Conservation (phyloP, 495 filamentous ascomycete species). For the Trichocladium antarcticum region DNA sequence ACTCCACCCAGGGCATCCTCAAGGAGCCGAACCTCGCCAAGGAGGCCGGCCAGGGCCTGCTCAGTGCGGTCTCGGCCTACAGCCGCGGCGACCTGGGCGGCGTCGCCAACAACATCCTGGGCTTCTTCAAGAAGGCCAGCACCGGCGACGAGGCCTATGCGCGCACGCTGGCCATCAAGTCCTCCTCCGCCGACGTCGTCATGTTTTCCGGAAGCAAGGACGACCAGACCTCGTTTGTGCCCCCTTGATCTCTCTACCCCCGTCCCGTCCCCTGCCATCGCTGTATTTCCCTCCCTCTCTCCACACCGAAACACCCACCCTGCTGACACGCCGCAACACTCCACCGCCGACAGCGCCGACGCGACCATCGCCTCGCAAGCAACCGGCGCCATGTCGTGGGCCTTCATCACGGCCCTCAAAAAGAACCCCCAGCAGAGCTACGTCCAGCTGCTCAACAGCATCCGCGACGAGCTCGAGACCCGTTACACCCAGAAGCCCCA, state of each 20-base stretch:
- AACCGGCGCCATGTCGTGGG: conserved; percentile 96
- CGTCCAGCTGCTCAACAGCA: conserved; percentile 87
- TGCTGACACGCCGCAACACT: no score
- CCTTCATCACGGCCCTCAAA: conserved; percentile 85
- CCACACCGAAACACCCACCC: no score
- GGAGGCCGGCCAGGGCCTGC: conserved; percentile 87
- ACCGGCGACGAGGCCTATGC: conserved; percentile 72
- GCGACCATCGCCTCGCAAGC: conserved; percentile 65
- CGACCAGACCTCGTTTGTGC: conserved; percentile 78
- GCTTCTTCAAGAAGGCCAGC: conserved; percentile 89
- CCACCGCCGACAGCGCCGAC: conserved; percentile 56
- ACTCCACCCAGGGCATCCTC: conserved; percentile 87
- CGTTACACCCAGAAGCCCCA: conserved; percentile 96
- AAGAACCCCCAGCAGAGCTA: conserved; percentile 99
- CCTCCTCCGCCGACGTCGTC: conserved; percentile 87
- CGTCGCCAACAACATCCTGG: conserved; percentile 68
- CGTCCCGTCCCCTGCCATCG: no score
- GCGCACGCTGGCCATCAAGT: conserved; percentile 75
- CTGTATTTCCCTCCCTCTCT: no score
- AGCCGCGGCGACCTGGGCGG: conserved; percentile 79
- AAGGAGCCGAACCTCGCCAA: conserved; percentile 98
- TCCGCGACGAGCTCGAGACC: conserved; percentile 76
- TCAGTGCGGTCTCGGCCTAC: conserved; percentile 82
- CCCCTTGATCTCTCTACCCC: conserved; percentile 5
- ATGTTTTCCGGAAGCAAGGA: conserved; percentile 98